Conservation (phyloP, 2,329 filamentous ascomycete genomes). For the Penicillium sp. region DNA sequence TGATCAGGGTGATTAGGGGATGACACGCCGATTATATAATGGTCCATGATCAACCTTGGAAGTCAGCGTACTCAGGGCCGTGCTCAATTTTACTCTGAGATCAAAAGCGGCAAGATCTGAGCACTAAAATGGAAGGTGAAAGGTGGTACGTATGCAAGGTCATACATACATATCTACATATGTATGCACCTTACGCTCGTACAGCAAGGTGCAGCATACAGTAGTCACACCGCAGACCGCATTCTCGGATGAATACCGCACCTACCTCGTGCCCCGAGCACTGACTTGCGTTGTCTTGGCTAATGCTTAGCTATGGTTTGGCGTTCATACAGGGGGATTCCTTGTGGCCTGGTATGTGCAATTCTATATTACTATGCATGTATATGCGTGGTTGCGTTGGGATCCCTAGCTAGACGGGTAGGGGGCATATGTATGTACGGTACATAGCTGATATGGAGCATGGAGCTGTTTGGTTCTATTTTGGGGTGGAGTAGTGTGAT, state of each 20-base stretch:
- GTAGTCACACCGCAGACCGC: background rate
- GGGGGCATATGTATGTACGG: background rate
- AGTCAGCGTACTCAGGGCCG: no score
- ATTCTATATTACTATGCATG: background rate
- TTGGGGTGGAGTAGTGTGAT: background rate
- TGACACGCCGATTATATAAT: no score
- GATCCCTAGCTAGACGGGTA: background rate
- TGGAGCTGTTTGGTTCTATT: background rate
- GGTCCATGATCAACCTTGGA: no score
- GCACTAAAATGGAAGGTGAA: no score
- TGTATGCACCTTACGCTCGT: background rate
- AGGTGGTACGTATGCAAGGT: background rate
- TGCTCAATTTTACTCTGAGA: no score
- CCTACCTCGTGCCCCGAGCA: background rate
- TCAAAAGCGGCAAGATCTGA: no score
- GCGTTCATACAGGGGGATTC: background rate
- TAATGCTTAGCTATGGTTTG: slow-evolving; percentile 7
- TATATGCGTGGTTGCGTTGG: background rate
- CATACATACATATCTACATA: background rate
- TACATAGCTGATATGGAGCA: background rate
- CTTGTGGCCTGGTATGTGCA: background rate
- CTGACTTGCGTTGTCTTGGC: slow-evolving; percentile 2
- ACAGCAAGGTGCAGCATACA: background rate
- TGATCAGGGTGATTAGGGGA: no score
- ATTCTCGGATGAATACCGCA: background rate